Base-by-base conservation (phyloP, 257 asterid genomes). In the Lithospermum erythrorhizon region DNA sequence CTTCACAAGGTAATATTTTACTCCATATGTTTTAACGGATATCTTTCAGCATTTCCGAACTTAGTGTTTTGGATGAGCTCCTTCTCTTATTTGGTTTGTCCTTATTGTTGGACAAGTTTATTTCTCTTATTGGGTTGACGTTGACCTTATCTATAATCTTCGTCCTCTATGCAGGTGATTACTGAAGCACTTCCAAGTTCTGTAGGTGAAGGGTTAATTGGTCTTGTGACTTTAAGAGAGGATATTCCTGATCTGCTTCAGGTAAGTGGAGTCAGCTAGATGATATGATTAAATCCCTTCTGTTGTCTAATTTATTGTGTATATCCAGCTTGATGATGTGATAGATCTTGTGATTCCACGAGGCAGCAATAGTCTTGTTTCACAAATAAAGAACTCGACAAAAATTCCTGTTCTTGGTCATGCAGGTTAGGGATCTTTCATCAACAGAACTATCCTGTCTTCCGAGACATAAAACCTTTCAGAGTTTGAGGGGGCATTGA, bases 381-480 rank as follows among this genome's bases (percentile, higher is more conserved):
- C 90, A 65, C 87, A 87, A 67, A 85, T 87, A 65, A 87, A 79
- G 75, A 66, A 74, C 57, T 80, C 89, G 29, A 87, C 96, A 14
- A 87, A 85, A 78, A 87, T 87, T 72, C 96, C 95, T 55, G 95
- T 85, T 69, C 81, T 87, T 54, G 96, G 96, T 48, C 96, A 87
- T 79, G 86, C 95, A 55, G 96, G 96, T 87, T 79, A 55, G 70
- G 60, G 49, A 41, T 58, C 57, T 55, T 8, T 17, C 23, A 53
- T 5, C 49, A 41, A 41, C 49, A 41, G 14, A 41, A 41, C 49
- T 41, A 41, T 13, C 49, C 18, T 14, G 18, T 9, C 63, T 55
- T 20, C 30, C 19, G 3, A 17, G 45, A 61, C 48, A 37, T 37
- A 37, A 41, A 41, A 13, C 13, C 49, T 41, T 41, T 41, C 17